Base-by-base conservation (phyloP, 768 basidiomycete genomes). In the Dacryopinax primogenitus region DNA sequence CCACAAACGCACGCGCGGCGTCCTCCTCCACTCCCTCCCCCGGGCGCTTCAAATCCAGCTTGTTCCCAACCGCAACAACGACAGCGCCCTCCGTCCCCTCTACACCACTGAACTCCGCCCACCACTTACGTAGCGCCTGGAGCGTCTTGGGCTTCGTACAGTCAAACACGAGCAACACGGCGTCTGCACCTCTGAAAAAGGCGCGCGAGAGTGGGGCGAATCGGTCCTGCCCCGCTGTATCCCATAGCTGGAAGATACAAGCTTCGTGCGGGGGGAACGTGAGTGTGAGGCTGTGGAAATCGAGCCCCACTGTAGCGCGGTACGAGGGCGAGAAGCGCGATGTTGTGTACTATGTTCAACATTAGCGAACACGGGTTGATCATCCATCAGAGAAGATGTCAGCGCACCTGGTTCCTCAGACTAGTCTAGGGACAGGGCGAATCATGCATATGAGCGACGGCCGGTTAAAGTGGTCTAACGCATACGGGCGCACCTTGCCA, bases 171-270 rank as follows among this genome's bases (percentile, higher is more conserved):
- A 93, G 80, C 16, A 93, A 67, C 0, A 82, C 88, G 0, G 90
- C 91, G 70, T 92, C 89, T 1, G 90, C 88, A 1, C 88, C 88
- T 4, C 91, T 83, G 69, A 90, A 93, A 75, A 92, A 92, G 0
- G 91, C 89, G 0, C 82, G 78, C 0, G 90, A 89, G 18, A 92
- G 80, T 39, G 82, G 85, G 0, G 89, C 89, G 76, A 93, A 92
- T 3, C 91, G 83, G 70, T 93, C 90, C 73, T 93, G 91, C 1
- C 91, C 90, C 0, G 89, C 88, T 0, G 88, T 91, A 71, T 92
- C 83, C 84, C 84, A 85, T 36, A 84, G 88, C 73, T 89, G 86
- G 66, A 92, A 76, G 9, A 82, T 82, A 9, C 92, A 80, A 1
- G 77, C 74, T 69, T 88, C 81, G 4, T 63, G 39, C 41, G 80